A percentile compares a stretch with the other conserved stretches of the same genome.
Conservation (phyloP, 495 filamentous ascomycete genomes). For the Haplographium delicatum region DNA sequence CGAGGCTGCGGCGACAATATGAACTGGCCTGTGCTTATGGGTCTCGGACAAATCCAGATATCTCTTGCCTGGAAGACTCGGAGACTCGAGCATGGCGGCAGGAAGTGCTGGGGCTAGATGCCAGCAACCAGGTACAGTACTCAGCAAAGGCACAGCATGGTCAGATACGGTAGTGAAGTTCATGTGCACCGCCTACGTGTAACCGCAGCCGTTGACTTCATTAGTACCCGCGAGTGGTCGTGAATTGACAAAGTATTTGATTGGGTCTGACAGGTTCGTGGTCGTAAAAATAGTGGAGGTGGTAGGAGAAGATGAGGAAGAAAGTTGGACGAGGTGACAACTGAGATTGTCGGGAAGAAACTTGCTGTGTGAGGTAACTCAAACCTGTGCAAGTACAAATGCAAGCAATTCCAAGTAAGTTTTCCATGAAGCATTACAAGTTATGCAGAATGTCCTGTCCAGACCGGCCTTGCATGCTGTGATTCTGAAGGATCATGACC, state of each 20-base stretch:
- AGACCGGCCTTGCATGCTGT: too few species aligned
- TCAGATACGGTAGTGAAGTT: slow-evolving; percentile 1
- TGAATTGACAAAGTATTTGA: too few species aligned
- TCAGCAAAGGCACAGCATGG: slow-evolving; percentile 1
- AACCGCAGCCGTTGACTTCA: neutral
- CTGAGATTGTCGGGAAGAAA: too few species aligned
- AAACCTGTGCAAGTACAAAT: too few species aligned
- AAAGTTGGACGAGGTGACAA: too few species aligned
- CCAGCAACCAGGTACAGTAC: slow-evolving; percentile 1
- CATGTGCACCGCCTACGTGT: neutral
- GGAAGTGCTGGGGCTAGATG: neutral
- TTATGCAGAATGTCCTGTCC: too few species aligned
- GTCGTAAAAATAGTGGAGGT: too few species aligned
- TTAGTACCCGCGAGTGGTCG: neutral
- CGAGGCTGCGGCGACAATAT: neutral
- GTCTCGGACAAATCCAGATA: neutral
- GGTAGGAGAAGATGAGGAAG: too few species aligned
- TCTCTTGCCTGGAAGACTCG: neutral
- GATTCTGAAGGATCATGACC: too few species aligned
- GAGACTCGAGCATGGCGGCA: neutral
- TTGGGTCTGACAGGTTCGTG: too few species aligned
- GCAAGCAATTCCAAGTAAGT: too few species aligned
- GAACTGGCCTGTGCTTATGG: slow-evolving; percentile 14
- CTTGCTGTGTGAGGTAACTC: neutral
- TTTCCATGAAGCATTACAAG: too few species aligned